Evolutionary conservation across 129 eudicot genomes (phyloP), one percentile per base, ranked within the genome.

Genomic region (Oenanthe sinensis): DNA sequence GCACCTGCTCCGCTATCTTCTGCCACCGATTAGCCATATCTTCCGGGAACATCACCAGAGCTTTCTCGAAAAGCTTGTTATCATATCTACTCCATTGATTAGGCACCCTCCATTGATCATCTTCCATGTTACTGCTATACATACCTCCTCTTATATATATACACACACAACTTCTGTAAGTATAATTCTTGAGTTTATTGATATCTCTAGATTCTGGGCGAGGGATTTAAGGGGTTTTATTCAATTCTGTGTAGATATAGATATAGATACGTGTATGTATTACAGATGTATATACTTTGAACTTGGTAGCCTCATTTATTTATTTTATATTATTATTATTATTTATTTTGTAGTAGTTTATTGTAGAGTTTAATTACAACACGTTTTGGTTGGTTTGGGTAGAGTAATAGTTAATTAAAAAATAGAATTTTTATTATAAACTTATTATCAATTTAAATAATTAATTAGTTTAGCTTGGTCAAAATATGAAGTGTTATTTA

Each of bases 21-120:
- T 83, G 85, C 98, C 98, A 94, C 75, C 97, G 84, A 33, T 84
- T 88, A 49, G 60, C 49, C 0, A 75, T 70, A n/a, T 86, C 92
- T 0, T 89, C 96, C 0, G 92, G 88, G 24, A 75, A 91, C 80
- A 78, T 30, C 47, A 91, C 92, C 58, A 94, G 78, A 13, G 93
- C 97, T 20, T 87, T 81, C 79, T 94, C 98, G 78, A 91, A 94
- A 67, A 87, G 15, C 79, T 91, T 94, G 73, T 94, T 97, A 39
- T 94, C 92, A 58, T 68, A 70, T 48, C 97, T 43, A 3, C 81
- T 85, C 97, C 98, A 93, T 19, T 84, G 72, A 20, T 71, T 74
- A 12, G 77, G 3, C 16, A 74, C 4, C 33, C 24, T 6, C 77
- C 77, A 74, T 30, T 6, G 24, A 17, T 19, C 39, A 45, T 10